phyloP scores from a whole-genome alignment of 495 filamentous ascomycete species.

The Elasticomyces elasticus region DNA sequence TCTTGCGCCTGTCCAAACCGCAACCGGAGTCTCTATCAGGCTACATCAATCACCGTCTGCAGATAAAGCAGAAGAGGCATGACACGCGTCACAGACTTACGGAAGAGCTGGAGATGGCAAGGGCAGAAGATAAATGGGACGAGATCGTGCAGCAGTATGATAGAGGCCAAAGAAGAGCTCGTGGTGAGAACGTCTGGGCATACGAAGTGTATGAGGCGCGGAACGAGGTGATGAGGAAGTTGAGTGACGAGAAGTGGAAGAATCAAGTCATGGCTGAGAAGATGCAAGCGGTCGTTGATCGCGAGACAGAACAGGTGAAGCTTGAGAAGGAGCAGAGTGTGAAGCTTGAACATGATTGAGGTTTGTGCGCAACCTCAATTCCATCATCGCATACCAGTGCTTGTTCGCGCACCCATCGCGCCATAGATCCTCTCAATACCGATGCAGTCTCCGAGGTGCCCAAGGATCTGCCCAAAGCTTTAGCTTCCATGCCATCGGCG shows the following conservation, averaged over 20 bases:
- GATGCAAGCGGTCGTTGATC: slow-evolving; percentile 39
- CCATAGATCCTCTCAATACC: too few species aligned
- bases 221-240: slow-evolving; percentile 9
- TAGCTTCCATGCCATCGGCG: too few species aligned
- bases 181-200: slow-evolving; percentile 13
- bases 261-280: slow-evolving; percentile 31
- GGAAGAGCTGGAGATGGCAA: slow-evolving; percentile 35
- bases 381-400: too few species aligned
- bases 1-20: slow-evolving; percentile 61
- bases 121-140: slow-evolving; percentile 53
- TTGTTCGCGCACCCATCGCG: too few species aligned
- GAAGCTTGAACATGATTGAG: not conserved
- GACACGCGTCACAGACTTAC: slow-evolving; percentile 26
- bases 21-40: slow-evolving; percentile 49
- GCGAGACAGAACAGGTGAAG: slow-evolving; percentile 38
- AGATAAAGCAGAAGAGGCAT: slow-evolving; percentile 33
- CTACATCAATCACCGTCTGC: slow-evolving; percentile 44
- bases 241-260: slow-evolving; percentile 23
- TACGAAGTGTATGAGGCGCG: slow-evolving; percentile 2
- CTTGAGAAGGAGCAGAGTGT: slow-evolving; percentile 26
- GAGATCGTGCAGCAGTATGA: not conserved
- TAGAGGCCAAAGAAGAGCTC: not conserved
- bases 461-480: too few species aligned
- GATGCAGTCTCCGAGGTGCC: too few species aligned
- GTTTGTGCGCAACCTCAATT: too few species aligned